Evolutionary conservation across 805 yeast species (phyloP).

Genomic region (Maudiozyma turicensis): DNA sequence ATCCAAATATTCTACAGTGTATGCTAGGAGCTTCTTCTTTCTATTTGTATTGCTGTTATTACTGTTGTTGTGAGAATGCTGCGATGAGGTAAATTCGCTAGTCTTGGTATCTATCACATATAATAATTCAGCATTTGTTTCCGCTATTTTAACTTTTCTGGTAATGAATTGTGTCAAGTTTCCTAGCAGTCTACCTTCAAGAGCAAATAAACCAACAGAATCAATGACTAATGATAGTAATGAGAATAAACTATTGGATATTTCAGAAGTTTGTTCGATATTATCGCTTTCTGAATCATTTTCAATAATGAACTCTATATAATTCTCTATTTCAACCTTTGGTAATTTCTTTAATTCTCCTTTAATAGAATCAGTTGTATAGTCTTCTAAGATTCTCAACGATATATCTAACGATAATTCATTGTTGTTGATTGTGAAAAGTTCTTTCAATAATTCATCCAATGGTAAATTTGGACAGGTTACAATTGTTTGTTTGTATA

Average conservation of each 20-base stretch:
- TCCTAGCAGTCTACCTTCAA: slow-evolving; percentile 20
- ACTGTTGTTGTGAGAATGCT: slow-evolving; percentile 3
- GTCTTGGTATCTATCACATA: slow-evolving; percentile 18
- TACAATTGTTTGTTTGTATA: slow-evolving; percentile 73
- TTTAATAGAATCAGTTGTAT: slow-evolving; percentile 49
- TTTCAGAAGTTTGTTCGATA: slow-evolving; percentile 3
- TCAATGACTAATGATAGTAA: slow-evolving; percentile 26
- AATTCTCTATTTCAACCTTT: slow-evolving; percentile 26
- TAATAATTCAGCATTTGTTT: slow-evolving; percentile 25
- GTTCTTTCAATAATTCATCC: slow-evolving; percentile 51
- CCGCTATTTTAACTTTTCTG: slow-evolving; percentile 20
- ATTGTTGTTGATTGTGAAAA: slow-evolving; percentile 45
- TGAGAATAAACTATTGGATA: slow-evolving; percentile 23
- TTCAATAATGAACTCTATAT: slow-evolving; percentile 26
- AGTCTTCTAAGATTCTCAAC: slow-evolving; percentile 56
- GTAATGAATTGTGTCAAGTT: slow-evolving; percentile 19
- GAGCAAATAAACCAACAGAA: slow-evolving; percentile 28
- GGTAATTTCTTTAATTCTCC: slow-evolving; percentile 29
- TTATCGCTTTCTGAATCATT: slow-evolving; percentile 13
- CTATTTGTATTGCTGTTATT: not conserved
- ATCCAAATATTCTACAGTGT: slow-evolving; percentile 26
- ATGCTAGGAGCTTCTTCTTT: slow-evolving; percentile 13
- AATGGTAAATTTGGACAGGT: slow-evolving; percentile 65
- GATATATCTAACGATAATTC: slow-evolving; percentile 63
- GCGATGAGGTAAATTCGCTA: slow-evolving; percentile 2